Evolutionary conservation across 441 rosid species (phyloP).

Genomic region (Brassica hybrid): DNA sequence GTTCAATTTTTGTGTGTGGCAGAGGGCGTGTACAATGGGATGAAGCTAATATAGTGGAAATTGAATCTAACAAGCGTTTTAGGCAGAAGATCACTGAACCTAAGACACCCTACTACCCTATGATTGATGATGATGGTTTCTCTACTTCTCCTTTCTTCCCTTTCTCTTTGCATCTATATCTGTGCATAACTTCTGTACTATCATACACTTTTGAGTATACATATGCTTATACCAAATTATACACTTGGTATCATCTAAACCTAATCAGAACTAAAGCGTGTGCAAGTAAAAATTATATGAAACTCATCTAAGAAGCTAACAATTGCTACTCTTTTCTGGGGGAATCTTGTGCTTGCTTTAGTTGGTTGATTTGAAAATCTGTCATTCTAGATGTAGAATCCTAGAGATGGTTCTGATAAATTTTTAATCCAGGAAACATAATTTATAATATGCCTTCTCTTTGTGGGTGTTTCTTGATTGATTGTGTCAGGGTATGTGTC

Average conservation of each 20-base stretch:
- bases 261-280: background rate
- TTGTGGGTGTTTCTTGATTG: too few species aligned
- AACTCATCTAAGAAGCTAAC: too few species aligned
- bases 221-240: background rate
- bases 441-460: too few species aligned
- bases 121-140: constrained; percentile 44
- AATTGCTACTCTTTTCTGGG: too few species aligned
- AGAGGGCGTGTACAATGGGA: constrained; percentile 85
- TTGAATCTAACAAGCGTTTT: constrained; percentile 95
- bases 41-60: constrained; percentile 82
- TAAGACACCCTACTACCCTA: constrained; percentile 9
- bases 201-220: background rate
- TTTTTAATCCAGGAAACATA: too few species aligned
- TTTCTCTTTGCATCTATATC: background rate
- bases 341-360: too few species aligned
- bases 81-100: constrained; percentile 98
- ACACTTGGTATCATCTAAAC: background rate
- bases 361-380: too few species aligned
- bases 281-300: too few species aligned
- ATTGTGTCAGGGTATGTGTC: too few species aligned
- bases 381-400: too few species aligned
- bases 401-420: too few species aligned
- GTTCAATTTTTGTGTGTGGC: constrained; percentile 33
- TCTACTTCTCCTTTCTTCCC: constrained; percentile 22
- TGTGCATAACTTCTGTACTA: background rate